Percentiles rank a stretch among this genome's conserved stretches.
These are phyloP conservation scores for Capsella bursapastoris DNA, from an alignment of 345 rosid genomes.

Conservation along the genomic window DNA sequence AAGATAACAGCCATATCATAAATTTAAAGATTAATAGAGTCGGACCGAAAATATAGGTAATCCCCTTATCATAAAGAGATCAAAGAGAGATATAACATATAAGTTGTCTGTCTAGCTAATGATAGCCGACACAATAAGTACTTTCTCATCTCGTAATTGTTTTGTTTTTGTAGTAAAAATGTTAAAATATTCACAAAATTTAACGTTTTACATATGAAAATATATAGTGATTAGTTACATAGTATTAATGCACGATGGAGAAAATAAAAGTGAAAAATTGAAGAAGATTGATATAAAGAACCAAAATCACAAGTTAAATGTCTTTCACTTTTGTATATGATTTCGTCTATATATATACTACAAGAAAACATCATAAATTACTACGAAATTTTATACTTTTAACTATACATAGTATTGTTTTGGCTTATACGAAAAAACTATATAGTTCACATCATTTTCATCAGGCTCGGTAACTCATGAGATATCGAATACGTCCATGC, in stretches of 20 bases:
- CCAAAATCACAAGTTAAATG: too few species aligned
- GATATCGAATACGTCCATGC: slow-evolving; percentile 10
- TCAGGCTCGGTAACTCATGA: slow-evolving; percentile 13
- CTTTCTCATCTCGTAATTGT: neutral
- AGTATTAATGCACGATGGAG: neutral
- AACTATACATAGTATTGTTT: neutral
- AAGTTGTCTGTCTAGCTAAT: slow-evolving; percentile 8
- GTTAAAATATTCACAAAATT: neutral
- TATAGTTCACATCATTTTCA: slow-evolving; percentile 33
- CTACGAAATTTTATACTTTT: too few species aligned
- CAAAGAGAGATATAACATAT: slow-evolving; percentile 3
- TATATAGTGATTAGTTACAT: neutral
- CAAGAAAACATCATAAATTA: too few species aligned
- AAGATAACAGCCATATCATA: slow-evolving; percentile 8
- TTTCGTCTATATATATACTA: too few species aligned
- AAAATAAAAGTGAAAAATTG: neutral
- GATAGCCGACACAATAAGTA: slow-evolving; percentile 37
- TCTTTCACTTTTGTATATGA: neutral
- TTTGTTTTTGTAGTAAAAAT: neutral
- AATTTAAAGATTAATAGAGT: slow-evolving; percentile 8
- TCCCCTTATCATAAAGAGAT: neutral
- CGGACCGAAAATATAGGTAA: slow-evolving; percentile 31
- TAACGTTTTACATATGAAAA: neutral
- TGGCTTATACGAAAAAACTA: neutral
- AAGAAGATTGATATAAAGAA: neutral